Conservation (phyloP, 208 protist genomes). For the Wallacemonas rigidus region DNA sequence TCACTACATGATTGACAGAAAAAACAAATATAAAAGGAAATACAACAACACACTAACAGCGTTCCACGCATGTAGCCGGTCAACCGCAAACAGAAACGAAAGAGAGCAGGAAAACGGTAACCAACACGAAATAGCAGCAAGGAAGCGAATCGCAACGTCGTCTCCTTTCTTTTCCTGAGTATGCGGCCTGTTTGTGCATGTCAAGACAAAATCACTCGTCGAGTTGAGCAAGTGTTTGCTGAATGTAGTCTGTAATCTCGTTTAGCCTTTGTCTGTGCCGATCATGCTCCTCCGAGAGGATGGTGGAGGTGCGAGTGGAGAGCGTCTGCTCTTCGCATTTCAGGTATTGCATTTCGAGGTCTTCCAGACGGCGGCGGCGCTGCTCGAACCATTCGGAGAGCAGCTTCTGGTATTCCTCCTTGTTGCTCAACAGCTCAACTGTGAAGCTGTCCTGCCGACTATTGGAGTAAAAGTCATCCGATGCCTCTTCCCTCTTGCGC, state of each 20-base stretch:
- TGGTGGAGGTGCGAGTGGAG: slow-evolving; percentile 37
- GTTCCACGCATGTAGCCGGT: no score
- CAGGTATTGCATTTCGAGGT: slow-evolving; percentile 72
- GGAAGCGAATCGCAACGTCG: no score
- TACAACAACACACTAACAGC: neutral
- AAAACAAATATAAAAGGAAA: no score
- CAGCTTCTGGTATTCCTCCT: slow-evolving; percentile 79
- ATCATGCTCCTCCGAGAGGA: slow-evolving; percentile 60
- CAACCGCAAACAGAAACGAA: no score
- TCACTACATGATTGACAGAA: no score
- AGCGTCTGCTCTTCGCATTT: slow-evolving; percentile 71
- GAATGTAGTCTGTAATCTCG: slow-evolving; percentile 72
- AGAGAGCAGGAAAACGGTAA: no score
- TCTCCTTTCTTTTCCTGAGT: no score
- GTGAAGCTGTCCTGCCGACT: slow-evolving; percentile 42
- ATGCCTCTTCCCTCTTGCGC: slow-evolving; percentile 36
- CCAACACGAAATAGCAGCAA: no score
- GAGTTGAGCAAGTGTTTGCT: slow-evolving; percentile 36
- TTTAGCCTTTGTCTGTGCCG: slow-evolving; percentile 65
- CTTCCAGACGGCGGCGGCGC: slow-evolving; percentile 74
- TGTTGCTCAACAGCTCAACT: slow-evolving; percentile 64
- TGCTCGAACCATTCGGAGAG: slow-evolving; percentile 83
- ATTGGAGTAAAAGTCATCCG: slow-evolving; percentile 46
- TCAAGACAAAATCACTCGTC: slow-evolving; percentile 9
- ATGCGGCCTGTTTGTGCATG: no score